Evolutionary conservation across 2,329 filamentous ascomycete species (phyloP).

Genomic region (Fusarium cicatricum): DNA sequence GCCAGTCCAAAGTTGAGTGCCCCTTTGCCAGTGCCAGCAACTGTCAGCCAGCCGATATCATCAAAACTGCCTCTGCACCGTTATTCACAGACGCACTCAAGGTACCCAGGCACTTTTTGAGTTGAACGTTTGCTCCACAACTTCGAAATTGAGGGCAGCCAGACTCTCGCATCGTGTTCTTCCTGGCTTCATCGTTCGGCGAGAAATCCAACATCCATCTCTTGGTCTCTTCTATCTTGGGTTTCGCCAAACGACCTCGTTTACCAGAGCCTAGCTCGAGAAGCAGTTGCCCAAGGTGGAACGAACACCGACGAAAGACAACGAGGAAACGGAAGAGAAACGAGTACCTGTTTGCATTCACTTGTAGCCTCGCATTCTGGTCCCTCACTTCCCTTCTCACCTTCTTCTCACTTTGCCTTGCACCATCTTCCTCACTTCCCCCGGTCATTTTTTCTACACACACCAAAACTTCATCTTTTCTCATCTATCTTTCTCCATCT

Average conservation of each 20-base stretch:
- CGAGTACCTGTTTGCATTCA: constrained; percentile 1
- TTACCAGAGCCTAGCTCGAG: no score
- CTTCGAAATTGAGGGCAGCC: no score
- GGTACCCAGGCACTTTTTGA: no score
- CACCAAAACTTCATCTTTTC: not conserved
- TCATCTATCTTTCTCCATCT: not conserved
- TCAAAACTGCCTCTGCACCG: not conserved
- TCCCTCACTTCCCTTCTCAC: not conserved
- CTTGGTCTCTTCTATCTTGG: no score
- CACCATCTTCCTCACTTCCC: not conserved
- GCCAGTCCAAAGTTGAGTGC: no score
- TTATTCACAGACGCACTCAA: constrained; percentile 2
- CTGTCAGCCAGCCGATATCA: constrained; percentile 1
- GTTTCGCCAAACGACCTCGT: no score
- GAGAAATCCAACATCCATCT: no score
- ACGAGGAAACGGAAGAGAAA: not conserved
- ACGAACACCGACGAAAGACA: not conserved
- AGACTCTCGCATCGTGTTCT: no score
- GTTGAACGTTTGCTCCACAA: no score
- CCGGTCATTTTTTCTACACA: not conserved
- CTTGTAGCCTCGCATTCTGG: not conserved
- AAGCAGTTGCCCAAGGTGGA: no score
- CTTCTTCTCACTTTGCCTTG: constrained; percentile 1
- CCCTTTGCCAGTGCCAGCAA: constrained; percentile 1
- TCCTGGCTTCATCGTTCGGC: no score